Conservation (phyloP, 805 yeast species). For the Yamadazyma scolyti region DNA sequence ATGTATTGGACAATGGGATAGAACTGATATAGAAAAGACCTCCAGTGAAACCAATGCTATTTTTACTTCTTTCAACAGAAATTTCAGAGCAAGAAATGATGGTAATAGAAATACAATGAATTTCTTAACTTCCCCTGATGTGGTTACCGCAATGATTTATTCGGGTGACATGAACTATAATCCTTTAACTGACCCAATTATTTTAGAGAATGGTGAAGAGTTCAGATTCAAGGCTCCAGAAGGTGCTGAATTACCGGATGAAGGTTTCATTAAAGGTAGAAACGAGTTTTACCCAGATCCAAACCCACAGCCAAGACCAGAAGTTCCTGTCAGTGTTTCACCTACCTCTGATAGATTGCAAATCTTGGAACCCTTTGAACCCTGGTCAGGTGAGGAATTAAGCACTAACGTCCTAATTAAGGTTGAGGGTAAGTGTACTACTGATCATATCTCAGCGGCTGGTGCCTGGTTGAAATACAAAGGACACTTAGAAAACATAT, state of each 20-base stretch:
- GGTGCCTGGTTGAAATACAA: conserved; percentile 98
- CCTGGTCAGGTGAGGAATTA: conserved; percentile 86
- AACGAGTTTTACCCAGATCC: conserved; percentile 67
- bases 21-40: conserved; percentile 68
- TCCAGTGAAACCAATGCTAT: conserved; percentile 77
- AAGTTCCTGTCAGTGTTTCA: conserved; percentile 63
- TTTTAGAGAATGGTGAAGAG: conserved; percentile 61
- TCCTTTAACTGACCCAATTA: conserved; percentile 84
- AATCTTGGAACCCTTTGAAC: conserved; percentile 78
- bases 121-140: conserved; percentile 97
- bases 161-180: conserved; percentile 91
- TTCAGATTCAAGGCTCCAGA: conserved; percentile 78
- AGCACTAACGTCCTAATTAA: conserved; percentile 73
- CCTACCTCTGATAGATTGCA: conserved; percentile 92
- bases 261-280: conserved; percentile 77
- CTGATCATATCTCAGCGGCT: conserved; percentile 98
- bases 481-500: conserved; percentile 94
- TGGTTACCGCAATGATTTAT: conserved; percentile 95
- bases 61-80: conserved; percentile 96
- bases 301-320: conserved; percentile 63
- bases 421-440: conserved; percentile 97
- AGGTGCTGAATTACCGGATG: conserved; percentile 80
- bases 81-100: conserved; percentile 96
- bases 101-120: conserved; percentile 98
- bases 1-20: conserved; percentile 99